Percentiles rank a stretch among this genome's conserved stretches.
Evolutionary conservation across 1,284 basidiomycete genomes (phyloP).

Genomic region (Paramarasmius palmivorus): DNA sequence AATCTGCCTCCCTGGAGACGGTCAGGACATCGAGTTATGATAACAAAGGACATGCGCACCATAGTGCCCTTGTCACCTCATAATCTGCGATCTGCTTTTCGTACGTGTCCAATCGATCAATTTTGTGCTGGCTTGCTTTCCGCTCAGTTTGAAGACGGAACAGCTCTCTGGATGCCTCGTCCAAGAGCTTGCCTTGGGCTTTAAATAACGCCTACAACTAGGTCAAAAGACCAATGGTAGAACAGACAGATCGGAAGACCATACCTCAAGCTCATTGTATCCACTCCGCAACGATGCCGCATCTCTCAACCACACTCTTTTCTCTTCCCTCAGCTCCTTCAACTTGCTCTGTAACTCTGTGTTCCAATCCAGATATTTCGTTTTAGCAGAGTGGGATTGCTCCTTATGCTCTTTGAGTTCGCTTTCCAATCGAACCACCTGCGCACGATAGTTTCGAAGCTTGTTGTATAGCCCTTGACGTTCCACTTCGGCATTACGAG

Average conservation of each 20-base stretch:
- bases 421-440: conserved; percentile 60
- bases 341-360: conserved; percentile 67
- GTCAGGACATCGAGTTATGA: neutral
- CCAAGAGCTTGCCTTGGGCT: conserved; percentile 67
- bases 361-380: conserved; percentile 74
- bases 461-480: conserved; percentile 81
- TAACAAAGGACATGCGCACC: conserved; percentile 45
- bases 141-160: conserved; percentile 64
- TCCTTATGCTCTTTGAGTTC: conserved; percentile 66
- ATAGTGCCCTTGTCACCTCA: conserved; percentile 66
- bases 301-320: conserved; percentile 64
- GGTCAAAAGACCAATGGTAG: neutral
- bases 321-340: conserved; percentile 65
- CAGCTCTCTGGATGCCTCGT: conserved; percentile 57
- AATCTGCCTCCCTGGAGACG: conserved; percentile 67
- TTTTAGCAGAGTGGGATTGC: conserved; percentile 62
- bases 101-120: conserved; percentile 71
- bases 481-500: conserved; percentile 74
- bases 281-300: conserved; percentile 61
- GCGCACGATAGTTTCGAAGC: conserved; percentile 67
- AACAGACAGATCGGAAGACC: conserved; percentile 7
- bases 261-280: conserved; percentile 64
- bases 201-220: conserved; percentile 56
- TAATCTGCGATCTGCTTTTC: conserved; percentile 74
- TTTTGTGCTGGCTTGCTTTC: conserved; percentile 73